Conservation (phyloP, 257 asterid genomes). For the Lithospermum erythrorhizon region DNA sequence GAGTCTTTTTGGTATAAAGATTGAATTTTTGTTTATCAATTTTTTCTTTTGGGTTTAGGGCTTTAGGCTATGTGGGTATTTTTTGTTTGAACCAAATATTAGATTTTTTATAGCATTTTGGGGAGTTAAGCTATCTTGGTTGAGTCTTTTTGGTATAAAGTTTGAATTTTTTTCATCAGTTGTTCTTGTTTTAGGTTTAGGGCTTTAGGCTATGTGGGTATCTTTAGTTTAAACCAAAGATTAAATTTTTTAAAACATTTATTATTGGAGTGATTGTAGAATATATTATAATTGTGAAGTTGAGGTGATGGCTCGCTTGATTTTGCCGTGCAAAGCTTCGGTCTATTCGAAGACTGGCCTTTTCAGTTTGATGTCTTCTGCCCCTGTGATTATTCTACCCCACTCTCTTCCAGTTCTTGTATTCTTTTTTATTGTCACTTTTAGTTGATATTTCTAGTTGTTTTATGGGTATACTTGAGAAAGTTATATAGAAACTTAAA, state of each 20-base stretch:
- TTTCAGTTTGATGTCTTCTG: slow-evolving; percentile 63
- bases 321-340: slow-evolving; percentile 70
- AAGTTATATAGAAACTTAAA: too few relatives aligned
- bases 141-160: not conserved
- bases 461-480: not conserved
- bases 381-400: slow-evolving; percentile 62
- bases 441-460: not conserved
- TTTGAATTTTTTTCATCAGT: slow-evolving; percentile 1
- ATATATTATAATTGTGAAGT: slow-evolving; percentile 16
- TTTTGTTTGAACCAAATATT: not conserved
- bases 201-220: not conserved
- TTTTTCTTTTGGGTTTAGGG: not conserved
- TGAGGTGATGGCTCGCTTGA: slow-evolving; percentile 66
- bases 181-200: not conserved
- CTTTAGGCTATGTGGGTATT: not conserved
- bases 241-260: not conserved
- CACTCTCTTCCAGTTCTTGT: slow-evolving; percentile 4
- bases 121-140: not conserved
- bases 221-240: not conserved
- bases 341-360: slow-evolving; percentile 73
- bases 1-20: not conserved
- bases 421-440: not conserved
- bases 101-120: not conserved
- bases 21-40: not conserved
- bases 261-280: slow-evolving; percentile 2